Evolutionary conservation across 345 rosid genomes (phyloP).

Genomic region (Syzygium jambos): DNA sequence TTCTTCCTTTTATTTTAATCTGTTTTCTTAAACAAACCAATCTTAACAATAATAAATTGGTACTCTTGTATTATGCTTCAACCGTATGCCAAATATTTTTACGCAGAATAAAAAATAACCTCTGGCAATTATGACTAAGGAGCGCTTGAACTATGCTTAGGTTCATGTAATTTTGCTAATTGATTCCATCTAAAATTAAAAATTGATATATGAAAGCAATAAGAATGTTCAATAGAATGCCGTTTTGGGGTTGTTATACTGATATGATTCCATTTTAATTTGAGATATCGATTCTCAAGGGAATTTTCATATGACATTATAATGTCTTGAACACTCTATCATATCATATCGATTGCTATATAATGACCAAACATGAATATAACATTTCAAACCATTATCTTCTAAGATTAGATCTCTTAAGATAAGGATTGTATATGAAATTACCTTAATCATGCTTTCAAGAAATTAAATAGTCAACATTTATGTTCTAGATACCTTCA

Average conservation of each 20-base stretch:
- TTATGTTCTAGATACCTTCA: background rate
- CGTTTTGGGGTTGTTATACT: too few species aligned
- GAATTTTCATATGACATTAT: background rate
- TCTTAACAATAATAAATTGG: background rate
- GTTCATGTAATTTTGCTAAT: too few species aligned
- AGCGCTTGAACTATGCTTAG: too few species aligned
- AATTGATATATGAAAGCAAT: too few species aligned
- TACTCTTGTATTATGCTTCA: background rate
- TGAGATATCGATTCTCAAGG: background rate
- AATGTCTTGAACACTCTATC: background rate
- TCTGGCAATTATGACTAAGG: too few species aligned
- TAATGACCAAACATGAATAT: background rate
- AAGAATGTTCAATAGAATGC: too few species aligned
- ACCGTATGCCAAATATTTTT: too few species aligned
- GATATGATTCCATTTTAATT: background rate
- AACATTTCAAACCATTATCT: background rate
- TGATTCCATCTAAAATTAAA: too few species aligned
- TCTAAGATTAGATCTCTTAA: background rate
- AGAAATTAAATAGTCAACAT: background rate
- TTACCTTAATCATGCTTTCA: background rate
- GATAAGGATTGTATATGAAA: background rate
- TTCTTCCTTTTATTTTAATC: background rate
- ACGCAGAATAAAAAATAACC: too few species aligned
- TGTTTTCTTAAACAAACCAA: background rate
- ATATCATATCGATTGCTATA: background rate